Evolutionary conservation across 2,329 filamentous ascomycete species (phyloP).

Genomic region (Penicillium sp.): DNA sequence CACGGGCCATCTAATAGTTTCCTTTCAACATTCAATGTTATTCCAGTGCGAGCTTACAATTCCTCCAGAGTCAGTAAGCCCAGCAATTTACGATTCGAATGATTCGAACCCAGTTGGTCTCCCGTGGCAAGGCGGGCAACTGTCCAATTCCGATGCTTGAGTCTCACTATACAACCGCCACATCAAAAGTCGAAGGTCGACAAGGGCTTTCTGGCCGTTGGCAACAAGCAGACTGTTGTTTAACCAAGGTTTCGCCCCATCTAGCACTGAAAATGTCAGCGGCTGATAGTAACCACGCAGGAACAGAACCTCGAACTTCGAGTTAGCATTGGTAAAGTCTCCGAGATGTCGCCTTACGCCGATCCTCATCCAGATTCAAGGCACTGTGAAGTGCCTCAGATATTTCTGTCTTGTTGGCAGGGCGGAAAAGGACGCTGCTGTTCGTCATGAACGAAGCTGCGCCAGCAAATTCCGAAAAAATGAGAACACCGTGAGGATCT

Average conservation of each 20-base stretch:
- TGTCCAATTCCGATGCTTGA: no score
- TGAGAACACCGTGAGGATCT: constrained; percentile 81
- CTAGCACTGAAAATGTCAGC: constrained; percentile 24
- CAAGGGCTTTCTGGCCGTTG: constrained; percentile 3
- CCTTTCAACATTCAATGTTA: no score
- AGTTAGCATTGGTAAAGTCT: constrained; percentile 89
- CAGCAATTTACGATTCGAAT: no score
- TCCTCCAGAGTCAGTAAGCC: no score
- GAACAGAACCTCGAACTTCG: constrained; percentile 51
- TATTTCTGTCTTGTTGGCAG: constrained; percentile 90
- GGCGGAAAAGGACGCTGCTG: constrained; percentile 85
- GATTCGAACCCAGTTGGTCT: no score
- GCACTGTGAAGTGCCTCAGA: constrained; percentile 82
- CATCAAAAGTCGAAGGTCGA: neutral
- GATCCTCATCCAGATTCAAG: constrained; percentile 82
- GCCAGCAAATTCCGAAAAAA: constrained; percentile 93
- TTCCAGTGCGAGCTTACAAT: no score
- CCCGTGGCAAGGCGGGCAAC: neutral
- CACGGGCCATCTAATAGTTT: no score
- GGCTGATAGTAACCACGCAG: neutral
- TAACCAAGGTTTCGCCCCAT: constrained; percentile 34
- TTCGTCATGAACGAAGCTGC: constrained; percentile 80
- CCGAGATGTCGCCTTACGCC: constrained; percentile 75
- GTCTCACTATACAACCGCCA: neutral
- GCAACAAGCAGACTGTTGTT: constrained; percentile 21